phyloP scores from a whole-genome alignment of 257 asterid genomes.

The Galeopsis tetrahit region DNA sequence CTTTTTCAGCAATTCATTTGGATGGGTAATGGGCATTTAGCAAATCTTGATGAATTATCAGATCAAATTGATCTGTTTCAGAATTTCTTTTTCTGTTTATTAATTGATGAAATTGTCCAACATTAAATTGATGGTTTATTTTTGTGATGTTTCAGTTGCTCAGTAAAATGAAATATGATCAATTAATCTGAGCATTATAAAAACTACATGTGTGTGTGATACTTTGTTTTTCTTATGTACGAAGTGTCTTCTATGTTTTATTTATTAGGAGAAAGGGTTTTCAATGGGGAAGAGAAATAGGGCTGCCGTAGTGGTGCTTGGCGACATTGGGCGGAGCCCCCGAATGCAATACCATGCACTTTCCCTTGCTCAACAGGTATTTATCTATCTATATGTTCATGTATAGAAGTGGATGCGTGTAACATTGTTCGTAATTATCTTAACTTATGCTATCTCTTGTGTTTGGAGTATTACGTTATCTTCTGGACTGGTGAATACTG shows the following conservation, averaged over 20 bases:
- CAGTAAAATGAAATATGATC: no score
- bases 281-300: constrained; percentile 66
- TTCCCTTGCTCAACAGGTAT: constrained; percentile 91
- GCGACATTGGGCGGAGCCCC: constrained; percentile 97
- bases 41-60: no score
- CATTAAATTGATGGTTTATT: no score
- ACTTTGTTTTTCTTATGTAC: not conserved
- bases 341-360: constrained; percentile 98
- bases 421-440: not conserved
- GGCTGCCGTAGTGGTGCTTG: constrained; percentile 92
- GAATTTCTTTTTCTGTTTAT: no score
- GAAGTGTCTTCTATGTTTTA: not conserved
- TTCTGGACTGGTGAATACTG: constrained; percentile 1
- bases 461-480: constrained; percentile 19
- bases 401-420: not conserved
- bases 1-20: no score
- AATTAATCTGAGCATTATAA: not conserved
- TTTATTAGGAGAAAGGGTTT: constrained; percentile 22
- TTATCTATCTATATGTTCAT: constrained; percentile 4
- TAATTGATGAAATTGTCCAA: no score
- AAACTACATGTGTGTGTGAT: not conserved
- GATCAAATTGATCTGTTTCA: no score
- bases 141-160: no score
- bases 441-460: not conserved
- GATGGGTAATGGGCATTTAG: no score